Conservation (phyloP, 306 rosid genomes). For the Quercus wislizeni region DNA sequence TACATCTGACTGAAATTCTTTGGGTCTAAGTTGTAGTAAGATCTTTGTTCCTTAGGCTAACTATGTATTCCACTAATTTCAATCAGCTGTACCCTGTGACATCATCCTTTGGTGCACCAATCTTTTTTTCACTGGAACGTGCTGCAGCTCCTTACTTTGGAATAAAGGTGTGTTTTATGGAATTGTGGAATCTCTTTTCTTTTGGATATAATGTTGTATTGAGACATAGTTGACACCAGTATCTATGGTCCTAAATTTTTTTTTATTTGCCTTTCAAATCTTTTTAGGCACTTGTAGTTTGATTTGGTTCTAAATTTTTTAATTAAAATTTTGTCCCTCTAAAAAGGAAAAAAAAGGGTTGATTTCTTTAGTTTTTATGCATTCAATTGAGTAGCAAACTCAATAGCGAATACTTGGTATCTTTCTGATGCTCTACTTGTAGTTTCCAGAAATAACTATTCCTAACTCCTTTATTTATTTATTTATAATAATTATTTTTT, state of each 20-base stretch:
- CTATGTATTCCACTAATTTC: conserved; percentile 3
- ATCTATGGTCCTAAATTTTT: conserved; percentile 1
- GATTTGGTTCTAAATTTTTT: neutral
- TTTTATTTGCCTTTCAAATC: neutral
- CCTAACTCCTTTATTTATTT: too few relatives aligned
- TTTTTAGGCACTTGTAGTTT: conserved; percentile 5
- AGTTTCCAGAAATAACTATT: neutral
- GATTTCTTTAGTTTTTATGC: neutral
- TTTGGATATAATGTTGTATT: neutral
- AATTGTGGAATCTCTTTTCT: neutral
- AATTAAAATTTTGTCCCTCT: neutral
- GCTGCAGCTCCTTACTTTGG: conserved; percentile 98
- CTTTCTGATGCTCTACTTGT: neutral
- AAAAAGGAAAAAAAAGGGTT: neutral
- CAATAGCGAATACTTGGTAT: neutral
- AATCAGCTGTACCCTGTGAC: conserved; percentile 76
- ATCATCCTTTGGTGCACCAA: conserved; percentile 56
- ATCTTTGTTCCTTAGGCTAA: neutral
- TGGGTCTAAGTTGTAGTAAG: neutral
- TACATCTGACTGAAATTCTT: neutral
- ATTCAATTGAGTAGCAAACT: neutral
- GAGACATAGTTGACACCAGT: neutral
- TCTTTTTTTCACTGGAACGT: conserved; percentile 79
- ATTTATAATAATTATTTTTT: neutral
- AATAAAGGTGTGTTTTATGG: conserved; percentile 53